Base-by-base conservation (phyloP, 768 basidiomycete species). In the Holtermannia corniformis region DNA sequence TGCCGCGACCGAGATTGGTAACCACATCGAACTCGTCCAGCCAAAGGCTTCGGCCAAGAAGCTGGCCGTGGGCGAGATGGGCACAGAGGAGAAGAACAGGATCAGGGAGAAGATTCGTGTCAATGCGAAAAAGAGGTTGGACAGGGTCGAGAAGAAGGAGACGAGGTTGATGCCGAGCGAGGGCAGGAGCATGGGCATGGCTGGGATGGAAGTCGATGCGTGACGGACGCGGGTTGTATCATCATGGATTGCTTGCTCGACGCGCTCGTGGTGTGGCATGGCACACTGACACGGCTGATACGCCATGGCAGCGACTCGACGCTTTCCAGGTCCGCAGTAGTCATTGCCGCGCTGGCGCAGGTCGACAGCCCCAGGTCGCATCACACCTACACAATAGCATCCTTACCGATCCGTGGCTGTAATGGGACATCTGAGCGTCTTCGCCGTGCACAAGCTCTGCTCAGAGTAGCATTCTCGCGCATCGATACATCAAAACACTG, bases 121-220 rank as follows among this genome's bases (percentile, higher is more conserved):
- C 7, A 59, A 68, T 12, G 63, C 66, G 3, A 58, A 59, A 13
- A 53, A 53, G 24, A 47, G 62, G 48, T 63, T 68, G 50, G 63
- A 49, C 19, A 65, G 68, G 63, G 61, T 67, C 60, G 85, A 82
- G 66, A 72, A 79, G 52, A 67, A 62, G 59, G 63, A 62, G 58
- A 85, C 80, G 68, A 86, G 85, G 37, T 79, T 96, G 45, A 76
- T 93, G 32, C 80, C 80, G 59, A 87, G 87, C 56, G 86, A 86
- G 53, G 87, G 87, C 13, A 84, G 81, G 24, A 82, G 84, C 1
- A 93, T 95, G 91, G 83, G 81, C 23, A 96, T 95, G 91, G 66
- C n/a, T n/a, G n/a, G n/a, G n/a, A 37, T 37, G 32, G 32, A 37
- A 16, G 32, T 37, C 16, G 32, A 37, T 37, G 32, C 32, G 7